phyloP scores from a whole-genome alignment of 805 yeast species.

The Ogataea pilisensis region DNA sequence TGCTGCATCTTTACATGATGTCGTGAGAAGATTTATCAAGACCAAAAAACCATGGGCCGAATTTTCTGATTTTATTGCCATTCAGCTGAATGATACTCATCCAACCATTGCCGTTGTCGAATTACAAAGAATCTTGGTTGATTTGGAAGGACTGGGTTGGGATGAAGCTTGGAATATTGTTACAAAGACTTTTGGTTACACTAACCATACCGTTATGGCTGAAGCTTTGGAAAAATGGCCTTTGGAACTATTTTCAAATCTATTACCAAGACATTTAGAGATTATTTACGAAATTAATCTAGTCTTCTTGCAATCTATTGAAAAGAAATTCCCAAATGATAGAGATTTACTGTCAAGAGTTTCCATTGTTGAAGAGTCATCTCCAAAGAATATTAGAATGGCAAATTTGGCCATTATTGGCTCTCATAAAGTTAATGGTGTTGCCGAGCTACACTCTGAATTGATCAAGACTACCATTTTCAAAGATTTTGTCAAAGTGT shows the following conservation, averaged over 20 bases:
- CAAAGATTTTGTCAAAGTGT: constrained; percentile 81
- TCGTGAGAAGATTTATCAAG: constrained; percentile 85
- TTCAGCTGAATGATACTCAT: constrained; percentile 92
- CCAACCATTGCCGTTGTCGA: constrained; percentile 91
- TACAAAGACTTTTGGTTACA: constrained; percentile 77
- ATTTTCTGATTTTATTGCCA: constrained; percentile 82
- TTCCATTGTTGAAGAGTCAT: constrained; percentile 79
- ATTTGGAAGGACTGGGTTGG: constrained; percentile 79
- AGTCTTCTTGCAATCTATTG: constrained; percentile 73
- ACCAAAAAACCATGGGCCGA: constrained; percentile 71
- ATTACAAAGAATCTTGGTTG: constrained; percentile 80
- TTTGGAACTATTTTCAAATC: constrained; percentile 66
- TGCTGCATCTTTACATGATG: constrained; percentile 87
- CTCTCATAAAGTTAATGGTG: constrained; percentile 92
- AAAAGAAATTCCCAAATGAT: constrained; percentile 71
- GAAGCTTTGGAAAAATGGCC: constrained; percentile 98
- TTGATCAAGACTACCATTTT: constrained; percentile 84
- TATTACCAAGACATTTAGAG: constrained; percentile 89
- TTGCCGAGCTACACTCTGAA: constrained; percentile 92
- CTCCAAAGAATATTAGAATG: constrained; percentile 85
- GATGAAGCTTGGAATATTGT: constrained; percentile 83
- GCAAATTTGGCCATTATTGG: constrained; percentile 89
- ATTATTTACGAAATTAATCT: constrained; percentile 83
- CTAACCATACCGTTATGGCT: constrained; percentile 91
- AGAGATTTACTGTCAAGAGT: constrained; percentile 62